Percentiles rank a stretch among this genome's conserved stretches.
These are phyloP conservation scores for Saccharomycopsis capsularis DNA, from an alignment of 805 yeast genomes.

Conservation along the genomic window DNA sequence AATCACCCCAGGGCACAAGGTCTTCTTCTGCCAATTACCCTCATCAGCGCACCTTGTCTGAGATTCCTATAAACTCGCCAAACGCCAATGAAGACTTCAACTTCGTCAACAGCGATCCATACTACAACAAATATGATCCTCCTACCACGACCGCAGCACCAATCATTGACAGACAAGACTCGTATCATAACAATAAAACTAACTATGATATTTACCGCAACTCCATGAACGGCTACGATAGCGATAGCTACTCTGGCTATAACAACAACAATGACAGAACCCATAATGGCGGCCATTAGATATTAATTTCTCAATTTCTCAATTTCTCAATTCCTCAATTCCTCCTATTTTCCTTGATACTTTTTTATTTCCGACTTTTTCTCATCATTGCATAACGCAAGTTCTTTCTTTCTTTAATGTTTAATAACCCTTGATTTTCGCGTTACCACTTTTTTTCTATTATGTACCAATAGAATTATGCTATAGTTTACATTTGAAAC, in stretches of 20 bases:
- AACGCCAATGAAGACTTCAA: constrained; percentile 1
- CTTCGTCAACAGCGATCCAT: not conserved
- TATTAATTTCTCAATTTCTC: not conserved
- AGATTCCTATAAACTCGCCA: constrained; percentile 1
- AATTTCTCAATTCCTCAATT: not conserved
- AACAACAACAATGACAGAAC: not conserved
- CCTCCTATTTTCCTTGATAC: not conserved
- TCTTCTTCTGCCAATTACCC: too few species aligned
- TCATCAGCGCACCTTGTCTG: not conserved
- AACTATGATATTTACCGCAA: not conserved
- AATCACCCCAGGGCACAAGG: too few species aligned
- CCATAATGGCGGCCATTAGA: not conserved
- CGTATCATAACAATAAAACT: too few species aligned
- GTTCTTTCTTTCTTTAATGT: too few species aligned
- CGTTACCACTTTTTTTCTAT: too few species aligned
- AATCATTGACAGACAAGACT: too few species aligned
- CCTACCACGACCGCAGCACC: not conserved
- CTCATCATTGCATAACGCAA: too few species aligned
- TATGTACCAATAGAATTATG: too few species aligned
- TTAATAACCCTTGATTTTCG: not conserved
- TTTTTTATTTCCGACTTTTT: not conserved
- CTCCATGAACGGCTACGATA: not conserved
- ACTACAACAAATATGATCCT: not conserved
- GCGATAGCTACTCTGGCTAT: not conserved
- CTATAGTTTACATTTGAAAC: too few species aligned